Conservation (phyloP, 2,329 filamentous ascomycete genomes). For the Diaporthe humulicola region DNA sequence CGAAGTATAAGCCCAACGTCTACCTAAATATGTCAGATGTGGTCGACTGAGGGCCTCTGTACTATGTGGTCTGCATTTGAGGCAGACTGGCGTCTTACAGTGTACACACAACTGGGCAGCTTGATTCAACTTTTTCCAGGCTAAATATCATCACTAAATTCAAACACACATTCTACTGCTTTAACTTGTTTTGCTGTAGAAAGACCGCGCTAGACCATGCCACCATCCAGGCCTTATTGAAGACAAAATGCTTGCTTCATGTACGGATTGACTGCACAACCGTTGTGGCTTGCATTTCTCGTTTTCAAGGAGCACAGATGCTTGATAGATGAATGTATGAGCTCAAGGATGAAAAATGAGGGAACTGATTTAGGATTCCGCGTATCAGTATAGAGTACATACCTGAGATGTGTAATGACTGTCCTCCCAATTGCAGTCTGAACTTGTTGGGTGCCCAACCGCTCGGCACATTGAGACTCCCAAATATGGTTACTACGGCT, state of each 20-base stretch:
- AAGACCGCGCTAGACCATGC: neutral
- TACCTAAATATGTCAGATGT: no score
- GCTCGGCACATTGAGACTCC: neutral
- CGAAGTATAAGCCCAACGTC: neutral
- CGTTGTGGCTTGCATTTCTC: neutral
- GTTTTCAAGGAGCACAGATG: neutral
- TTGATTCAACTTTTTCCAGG: no score
- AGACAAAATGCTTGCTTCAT: neutral
- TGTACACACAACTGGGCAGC: neutral
- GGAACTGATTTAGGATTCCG: neutral
- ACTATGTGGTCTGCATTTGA: no score
- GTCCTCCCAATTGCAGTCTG: neutral
- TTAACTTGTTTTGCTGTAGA: neutral
- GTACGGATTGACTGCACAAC: neutral
- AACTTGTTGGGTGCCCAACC: neutral
- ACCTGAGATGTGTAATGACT: neutral
- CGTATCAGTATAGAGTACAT: neutral
- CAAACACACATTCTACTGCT: neutral
- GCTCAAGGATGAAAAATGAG: neutral
- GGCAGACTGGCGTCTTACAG: no score
- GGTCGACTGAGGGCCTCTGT: no score
- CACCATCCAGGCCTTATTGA: neutral
- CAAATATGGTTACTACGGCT: neutral
- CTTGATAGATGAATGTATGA: neutral
- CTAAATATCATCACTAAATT: neutral